Evolutionary conservation across 2,329 filamentous ascomycete genomes (phyloP).

Genomic region (Myriosclerotinia curreyana): DNA sequence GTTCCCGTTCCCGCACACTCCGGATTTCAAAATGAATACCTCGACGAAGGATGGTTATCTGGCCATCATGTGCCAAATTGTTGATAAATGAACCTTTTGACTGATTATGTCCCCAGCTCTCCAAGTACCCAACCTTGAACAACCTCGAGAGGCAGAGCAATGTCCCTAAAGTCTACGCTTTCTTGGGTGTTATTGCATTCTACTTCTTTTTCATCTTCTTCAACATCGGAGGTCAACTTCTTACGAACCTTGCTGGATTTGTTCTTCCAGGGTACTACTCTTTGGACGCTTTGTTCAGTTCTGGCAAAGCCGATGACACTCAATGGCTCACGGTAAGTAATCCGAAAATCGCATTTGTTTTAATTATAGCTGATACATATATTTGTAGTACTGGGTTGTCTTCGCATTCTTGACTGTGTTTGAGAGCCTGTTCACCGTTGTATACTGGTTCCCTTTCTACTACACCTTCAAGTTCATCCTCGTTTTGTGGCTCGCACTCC

Average conservation of each 20-base stretch:
- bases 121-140: constrained; percentile 79
- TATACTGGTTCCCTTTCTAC: constrained; percentile 99
- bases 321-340: constrained; percentile 69
- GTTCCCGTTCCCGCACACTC: constrained; percentile 43
- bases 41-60: neutral
- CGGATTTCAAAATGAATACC: neutral
- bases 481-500: constrained; percentile 95
- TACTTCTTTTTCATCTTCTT: constrained; percentile 93
- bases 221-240: constrained; percentile 84
- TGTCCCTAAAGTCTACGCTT: constrained; percentile 80
- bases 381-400: constrained; percentile 75
- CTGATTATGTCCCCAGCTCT: constrained; percentile 54
- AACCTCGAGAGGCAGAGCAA: constrained; percentile 82
- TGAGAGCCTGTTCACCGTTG: constrained; percentile 78
- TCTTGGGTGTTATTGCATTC: constrained; percentile 70
- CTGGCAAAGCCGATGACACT: constrained; percentile 71
- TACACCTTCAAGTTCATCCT: constrained; percentile 99
- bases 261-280: constrained; percentile 83
- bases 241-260: constrained; percentile 85
- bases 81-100: neutral
- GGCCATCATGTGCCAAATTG: neutral
- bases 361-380: constrained; percentile 23
- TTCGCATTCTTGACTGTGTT: constrained; percentile 79
- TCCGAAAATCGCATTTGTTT: constrained; percentile 4
- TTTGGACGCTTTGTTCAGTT: constrained; percentile 70